Evolutionary conservation across 257 asterid species (phyloP).

Genomic region (Euphrasia confusa): DNA sequence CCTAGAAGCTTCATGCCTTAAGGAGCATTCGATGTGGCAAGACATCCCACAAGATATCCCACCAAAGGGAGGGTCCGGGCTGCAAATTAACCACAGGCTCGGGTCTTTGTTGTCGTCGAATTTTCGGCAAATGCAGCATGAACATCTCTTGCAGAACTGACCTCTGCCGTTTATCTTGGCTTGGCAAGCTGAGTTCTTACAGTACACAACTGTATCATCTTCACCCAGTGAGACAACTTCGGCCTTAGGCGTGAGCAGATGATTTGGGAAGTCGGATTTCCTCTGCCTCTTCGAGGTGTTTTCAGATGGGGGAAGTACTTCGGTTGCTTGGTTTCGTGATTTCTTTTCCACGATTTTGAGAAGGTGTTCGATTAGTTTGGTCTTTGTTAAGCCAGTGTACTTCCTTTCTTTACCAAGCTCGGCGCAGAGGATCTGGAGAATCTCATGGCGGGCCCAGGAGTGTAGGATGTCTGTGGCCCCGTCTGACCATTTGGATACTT

Average conservation of each 20-base stretch:
- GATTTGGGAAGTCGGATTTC: slow-evolving; percentile 40
- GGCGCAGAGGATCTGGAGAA: slow-evolving; percentile 79
- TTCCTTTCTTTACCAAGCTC: slow-evolving; percentile 97
- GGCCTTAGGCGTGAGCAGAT: slow-evolving; percentile 25
- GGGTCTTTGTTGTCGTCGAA: slow-evolving; percentile 98
- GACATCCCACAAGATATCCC: slow-evolving; percentile 84
- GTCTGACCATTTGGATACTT: slow-evolving; percentile 63
- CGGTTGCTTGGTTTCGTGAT: slow-evolving; percentile 38
- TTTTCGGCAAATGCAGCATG: slow-evolving; percentile 82
- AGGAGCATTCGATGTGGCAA: slow-evolving; percentile 96
- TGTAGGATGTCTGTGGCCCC: slow-evolving; percentile 74
- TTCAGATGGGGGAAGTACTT: slow-evolving; percentile 39
- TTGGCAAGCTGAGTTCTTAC: slow-evolving; percentile 89
- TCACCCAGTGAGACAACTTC: slow-evolving; percentile 28
- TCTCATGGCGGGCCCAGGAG: slow-evolving; percentile 92
- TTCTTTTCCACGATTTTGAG: slow-evolving; percentile 73
- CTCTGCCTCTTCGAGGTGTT: slow-evolving; percentile 62
- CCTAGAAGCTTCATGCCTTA: slow-evolving; percentile 60
- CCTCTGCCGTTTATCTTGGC: slow-evolving; percentile 49
- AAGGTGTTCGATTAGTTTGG: slow-evolving; percentile 78
- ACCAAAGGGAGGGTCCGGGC: slow-evolving; percentile 74
- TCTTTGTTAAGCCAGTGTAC: slow-evolving; percentile 86
- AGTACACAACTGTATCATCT: slow-evolving; percentile 26
- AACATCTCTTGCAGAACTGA: slow-evolving; percentile 83
- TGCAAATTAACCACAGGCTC: slow-evolving; percentile 82